Evolutionary conservation across 2,329 filamentous ascomycete genomes (phyloP).

Genomic region (Clathrospora elynae): DNA sequence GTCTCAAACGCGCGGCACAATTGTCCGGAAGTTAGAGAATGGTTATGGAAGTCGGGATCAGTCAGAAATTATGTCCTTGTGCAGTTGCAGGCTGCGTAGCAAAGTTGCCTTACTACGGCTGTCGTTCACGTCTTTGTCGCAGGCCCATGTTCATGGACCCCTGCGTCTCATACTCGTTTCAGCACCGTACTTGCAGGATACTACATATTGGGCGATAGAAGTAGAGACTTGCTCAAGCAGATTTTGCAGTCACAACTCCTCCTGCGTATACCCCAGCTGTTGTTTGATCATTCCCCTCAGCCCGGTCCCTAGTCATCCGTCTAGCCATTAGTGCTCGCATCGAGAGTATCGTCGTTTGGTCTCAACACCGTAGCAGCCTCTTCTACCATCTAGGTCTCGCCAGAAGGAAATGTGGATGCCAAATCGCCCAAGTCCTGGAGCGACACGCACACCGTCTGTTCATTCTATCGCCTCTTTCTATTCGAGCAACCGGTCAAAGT

Average conservation of each 20-base stretch:
- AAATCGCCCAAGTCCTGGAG: slow-evolving; percentile 31
- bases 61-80: neutral
- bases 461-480: slow-evolving; percentile 41
- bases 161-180: slow-evolving; percentile 45
- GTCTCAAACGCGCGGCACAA: neutral
- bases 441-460: slow-evolving; percentile 38
- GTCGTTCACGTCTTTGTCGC: slow-evolving; percentile 27
- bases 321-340: no score
- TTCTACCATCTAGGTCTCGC: neutral
- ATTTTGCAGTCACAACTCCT: no score
- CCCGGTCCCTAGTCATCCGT: no score
- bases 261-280: no score
- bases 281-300: no score
- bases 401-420: slow-evolving; percentile 42
- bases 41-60: neutral
- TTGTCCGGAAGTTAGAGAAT: neutral
- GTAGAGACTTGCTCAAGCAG: slow-evolving; percentile 1
- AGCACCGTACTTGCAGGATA: slow-evolving; percentile 23
- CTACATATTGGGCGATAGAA: slow-evolving; percentile 10
- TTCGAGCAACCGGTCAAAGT: slow-evolving; percentile 31
- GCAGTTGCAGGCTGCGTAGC: slow-evolving; percentile 9
- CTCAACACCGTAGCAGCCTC: no score
- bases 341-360: slow-evolving; percentile 7
- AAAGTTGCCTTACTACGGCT: slow-evolving; percentile 16
- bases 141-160: slow-evolving; percentile 24